phyloP scores from a whole-genome alignment of 2,329 filamentous ascomycete genomes.

The Talaromyces pinophilus region DNA sequence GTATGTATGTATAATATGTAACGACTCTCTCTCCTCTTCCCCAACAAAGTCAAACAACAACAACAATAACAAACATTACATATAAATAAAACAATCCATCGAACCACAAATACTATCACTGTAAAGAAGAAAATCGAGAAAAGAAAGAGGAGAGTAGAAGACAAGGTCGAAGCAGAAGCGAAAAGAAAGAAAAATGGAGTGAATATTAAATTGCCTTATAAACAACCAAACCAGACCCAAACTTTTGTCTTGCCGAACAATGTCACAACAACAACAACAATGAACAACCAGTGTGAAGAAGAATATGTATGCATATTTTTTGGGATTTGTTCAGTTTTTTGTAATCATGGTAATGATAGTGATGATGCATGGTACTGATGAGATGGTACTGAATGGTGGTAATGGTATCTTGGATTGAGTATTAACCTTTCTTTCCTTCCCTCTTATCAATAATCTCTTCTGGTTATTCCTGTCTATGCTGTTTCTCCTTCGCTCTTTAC shows the following conservation, averaged over 20 bases:
- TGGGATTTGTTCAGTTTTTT: background rate
- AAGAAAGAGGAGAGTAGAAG: background rate
- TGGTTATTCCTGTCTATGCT: conserved; percentile 34
- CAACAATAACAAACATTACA: background rate
- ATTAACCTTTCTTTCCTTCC: background rate
- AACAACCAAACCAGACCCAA: conserved; percentile 21
- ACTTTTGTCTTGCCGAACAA: conserved; percentile 25
- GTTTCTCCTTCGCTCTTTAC: conserved; percentile 43
- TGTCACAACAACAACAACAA: background rate
- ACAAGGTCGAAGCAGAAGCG: background rate
- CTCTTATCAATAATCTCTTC: conserved; percentile 4
- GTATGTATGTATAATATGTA: background rate
- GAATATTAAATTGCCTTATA: conserved; percentile 20
- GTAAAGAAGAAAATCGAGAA: background rate
- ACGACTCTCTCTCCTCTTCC: background rate
- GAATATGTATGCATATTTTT: conserved; percentile 1
- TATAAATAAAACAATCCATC: background rate
- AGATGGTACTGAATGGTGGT: background rate
- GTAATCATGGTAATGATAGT: background rate
- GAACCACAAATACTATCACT: too few relatives aligned
- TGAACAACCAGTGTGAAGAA: background rate
- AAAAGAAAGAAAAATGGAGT: conserved; percentile 8
- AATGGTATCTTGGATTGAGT: conserved; percentile 17
- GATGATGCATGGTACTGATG: background rate
- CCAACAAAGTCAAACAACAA: background rate